These are phyloP conservation scores for Besnoitia besnoiti DNA, from an alignment of 169 alveolate species.

Conservation along the genomic window DNA sequence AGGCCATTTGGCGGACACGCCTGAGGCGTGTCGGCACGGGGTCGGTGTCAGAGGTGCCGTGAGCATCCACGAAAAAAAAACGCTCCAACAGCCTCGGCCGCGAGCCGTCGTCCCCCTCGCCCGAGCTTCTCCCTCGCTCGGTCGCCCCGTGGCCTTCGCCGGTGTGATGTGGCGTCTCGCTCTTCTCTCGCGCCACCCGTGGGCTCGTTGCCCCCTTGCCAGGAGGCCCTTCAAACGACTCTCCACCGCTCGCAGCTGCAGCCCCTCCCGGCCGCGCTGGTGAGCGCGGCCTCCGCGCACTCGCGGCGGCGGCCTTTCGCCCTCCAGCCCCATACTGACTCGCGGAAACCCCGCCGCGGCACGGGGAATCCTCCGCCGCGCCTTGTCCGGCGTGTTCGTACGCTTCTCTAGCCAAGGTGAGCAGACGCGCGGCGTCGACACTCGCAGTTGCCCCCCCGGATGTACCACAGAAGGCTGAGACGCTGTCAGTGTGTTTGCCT, in stretches of 20 bases:
- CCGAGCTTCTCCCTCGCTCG: too few species aligned
- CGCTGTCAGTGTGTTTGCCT: too few species aligned
- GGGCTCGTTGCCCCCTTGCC: neutral
- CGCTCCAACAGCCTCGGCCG: neutral
- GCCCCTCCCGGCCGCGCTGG: too few species aligned
- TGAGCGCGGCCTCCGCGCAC: too few species aligned
- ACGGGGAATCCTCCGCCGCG: too few species aligned
- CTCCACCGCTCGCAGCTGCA: too few species aligned
- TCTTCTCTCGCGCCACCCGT: neutral
- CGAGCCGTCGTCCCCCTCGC: neutral
- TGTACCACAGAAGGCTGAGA: neutral
- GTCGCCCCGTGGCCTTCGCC: neutral
- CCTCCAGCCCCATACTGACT: neutral
- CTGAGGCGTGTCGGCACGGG: slow-evolving; percentile 25
- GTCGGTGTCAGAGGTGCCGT: slow-evolving; percentile 28
- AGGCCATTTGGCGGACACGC: slow-evolving; percentile 34
- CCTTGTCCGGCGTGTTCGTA: too few species aligned
- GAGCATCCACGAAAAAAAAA: slow-evolving; percentile 29
- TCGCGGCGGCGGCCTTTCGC: neutral
- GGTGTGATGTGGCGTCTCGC: neutral
- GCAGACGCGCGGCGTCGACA: neutral
- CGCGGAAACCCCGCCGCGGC: neutral
- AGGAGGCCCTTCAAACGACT: too few species aligned
- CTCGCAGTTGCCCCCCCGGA: neutral
- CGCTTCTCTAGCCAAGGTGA: too few species aligned